Percentiles rank a stretch among this genome's conserved stretches.
Conservation (phyloP, 2,329 filamentous ascomycete species). For the Acephala macrosclerotiorum region DNA sequence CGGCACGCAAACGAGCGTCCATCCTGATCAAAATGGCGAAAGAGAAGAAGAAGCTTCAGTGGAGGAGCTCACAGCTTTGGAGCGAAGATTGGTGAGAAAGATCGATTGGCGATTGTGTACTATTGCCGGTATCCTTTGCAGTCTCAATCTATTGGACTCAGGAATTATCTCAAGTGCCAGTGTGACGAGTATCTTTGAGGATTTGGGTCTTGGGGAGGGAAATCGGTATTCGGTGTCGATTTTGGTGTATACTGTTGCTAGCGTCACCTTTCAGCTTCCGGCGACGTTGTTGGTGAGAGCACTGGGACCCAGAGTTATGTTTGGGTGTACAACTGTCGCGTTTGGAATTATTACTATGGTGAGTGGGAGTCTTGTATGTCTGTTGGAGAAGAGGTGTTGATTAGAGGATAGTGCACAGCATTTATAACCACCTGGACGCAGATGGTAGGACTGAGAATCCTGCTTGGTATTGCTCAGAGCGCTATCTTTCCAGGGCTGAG, state of each 20-base stretch:
- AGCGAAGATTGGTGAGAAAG: conserved; percentile 63
- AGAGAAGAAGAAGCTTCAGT: background rate
- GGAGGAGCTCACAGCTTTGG: conserved; percentile 17
- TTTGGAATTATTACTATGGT: conserved; percentile 70
- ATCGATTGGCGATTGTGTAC: conserved; percentile 73
- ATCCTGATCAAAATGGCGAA: background rate
- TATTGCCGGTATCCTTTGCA: conserved; percentile 75
- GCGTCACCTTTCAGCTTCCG: conserved; percentile 72
- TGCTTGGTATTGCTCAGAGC: conserved; percentile 70
- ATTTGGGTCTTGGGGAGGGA: conserved; percentile 66
- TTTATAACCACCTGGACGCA: conserved; percentile 73
- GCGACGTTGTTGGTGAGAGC: conserved; percentile 71
- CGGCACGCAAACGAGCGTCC: background rate
- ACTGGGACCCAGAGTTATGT: conserved; percentile 69
- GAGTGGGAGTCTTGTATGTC: background rate
- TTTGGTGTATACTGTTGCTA: conserved; percentile 75
- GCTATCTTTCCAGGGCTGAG: conserved; percentile 60
- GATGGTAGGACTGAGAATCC: conserved; percentile 71
- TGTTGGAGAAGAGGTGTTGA: background rate
- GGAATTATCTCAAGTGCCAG: conserved; percentile 74
- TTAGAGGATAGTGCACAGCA: conserved; percentile 58
- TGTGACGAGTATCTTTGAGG: conserved; percentile 70
- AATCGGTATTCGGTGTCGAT: conserved; percentile 74
- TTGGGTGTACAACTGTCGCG: conserved; percentile 62
- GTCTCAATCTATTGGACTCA: conserved; percentile 71